Evolutionary conservation across 306 rosid genomes (phyloP), one percentile per base, ranked within the genome.

Genomic region (Sindora glabra): DNA sequence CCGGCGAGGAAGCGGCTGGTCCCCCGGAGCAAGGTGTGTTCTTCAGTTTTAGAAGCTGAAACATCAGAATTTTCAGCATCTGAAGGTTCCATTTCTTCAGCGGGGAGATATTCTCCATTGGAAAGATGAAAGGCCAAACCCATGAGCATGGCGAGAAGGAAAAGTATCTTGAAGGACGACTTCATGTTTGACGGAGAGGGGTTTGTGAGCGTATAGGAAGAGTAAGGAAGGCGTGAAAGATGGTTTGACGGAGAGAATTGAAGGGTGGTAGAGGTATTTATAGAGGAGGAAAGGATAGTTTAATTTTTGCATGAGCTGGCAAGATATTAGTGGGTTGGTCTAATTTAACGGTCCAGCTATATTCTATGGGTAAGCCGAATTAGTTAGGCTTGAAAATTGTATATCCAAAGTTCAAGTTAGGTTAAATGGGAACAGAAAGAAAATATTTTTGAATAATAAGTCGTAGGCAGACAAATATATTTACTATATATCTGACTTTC

Each of bases 91-190:
- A 9, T 8, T 19, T 39, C 53, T 10, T 52, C 27, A 10, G 19
- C 7, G 21, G 46, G 11, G 22, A 29, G 23, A 1, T 17, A 8
- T 34, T 40, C 67, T 19, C 39, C 49, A 3, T 65, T 27, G 38
- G 72, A 65, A 38, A 75, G 53, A 62, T 64, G 50, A 42, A 65
- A 50, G 56, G 73, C 83, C 16, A 62, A 56, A 51, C 63, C 83
- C 86, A 73, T 58, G 6, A 78, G 52, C 16, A 81, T 29, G 44
- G 81, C 56, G 14, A 80, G 53, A 47, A 75, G 16, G 25, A 74
- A 19, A n/a, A 69, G 36, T 19, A 39, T n/a, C 14, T 12, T 65
- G 24, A 38, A 47, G 68, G 32, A 27, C 27, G 32, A 27, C 27
- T 45, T 52, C 81, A 75, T 75, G 39, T 30, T 34, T 27, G 3